phyloP scores from a whole-genome alignment of 257 asterid genomes.

The Jaltomata sinuosa region DNA sequence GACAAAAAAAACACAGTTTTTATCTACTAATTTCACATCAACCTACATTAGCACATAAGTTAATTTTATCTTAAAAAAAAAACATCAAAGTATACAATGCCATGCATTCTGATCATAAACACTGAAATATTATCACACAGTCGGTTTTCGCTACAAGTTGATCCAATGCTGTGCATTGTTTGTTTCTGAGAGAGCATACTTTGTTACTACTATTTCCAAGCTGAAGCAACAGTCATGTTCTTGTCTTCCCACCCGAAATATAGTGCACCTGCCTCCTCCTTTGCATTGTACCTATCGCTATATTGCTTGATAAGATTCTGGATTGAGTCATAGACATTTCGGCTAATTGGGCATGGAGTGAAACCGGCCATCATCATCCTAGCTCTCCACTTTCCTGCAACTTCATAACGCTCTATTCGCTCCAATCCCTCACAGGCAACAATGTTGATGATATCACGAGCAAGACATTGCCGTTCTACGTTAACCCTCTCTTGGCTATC shows the following conservation, averaged over 20 bases:
- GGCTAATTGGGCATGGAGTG: conserved; percentile 49
- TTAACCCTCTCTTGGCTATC: conserved; percentile 77
- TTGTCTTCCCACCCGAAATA: conserved; percentile 95
- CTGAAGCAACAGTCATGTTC: conserved; percentile 66
- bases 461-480: conserved; percentile 86
- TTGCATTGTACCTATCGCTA: conserved; percentile 59
- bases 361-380: conserved; percentile 99
- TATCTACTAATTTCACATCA: background rate
- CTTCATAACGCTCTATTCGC: conserved; percentile 84
- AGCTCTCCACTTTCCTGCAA: conserved; percentile 95
- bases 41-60: background rate
- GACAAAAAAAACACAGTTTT: background rate
- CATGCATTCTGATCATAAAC: background rate
- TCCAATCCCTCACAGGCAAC: conserved; percentile 94
- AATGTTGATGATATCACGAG: conserved; percentile 77
- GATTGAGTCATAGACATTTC: conserved; percentile 48
- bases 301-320: conserved; percentile 46
- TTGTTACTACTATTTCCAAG: conserved; percentile 43
- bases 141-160: background rate
- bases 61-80: background rate
- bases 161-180: background rate
- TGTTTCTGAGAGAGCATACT: background rate
- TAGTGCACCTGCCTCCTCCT: conserved; percentile 63
- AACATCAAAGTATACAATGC: background rate
- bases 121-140: background rate